phyloP scores from a whole-genome alignment of 106 monocot species.

The Phalaenopsis equestris region DNA sequence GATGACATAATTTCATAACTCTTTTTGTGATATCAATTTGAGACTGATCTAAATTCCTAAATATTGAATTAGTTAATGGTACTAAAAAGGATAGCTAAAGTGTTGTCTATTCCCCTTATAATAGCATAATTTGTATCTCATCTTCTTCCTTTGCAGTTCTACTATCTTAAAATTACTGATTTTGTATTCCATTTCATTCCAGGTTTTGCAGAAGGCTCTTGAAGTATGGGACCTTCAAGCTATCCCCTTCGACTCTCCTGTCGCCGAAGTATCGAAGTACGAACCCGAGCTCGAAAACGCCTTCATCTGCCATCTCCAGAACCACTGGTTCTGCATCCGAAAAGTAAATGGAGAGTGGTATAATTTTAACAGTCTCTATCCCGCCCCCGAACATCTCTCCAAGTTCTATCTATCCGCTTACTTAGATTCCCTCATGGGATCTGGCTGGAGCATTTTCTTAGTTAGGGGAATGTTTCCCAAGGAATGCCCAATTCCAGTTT shows the following conservation, averaged over 20 bases:
- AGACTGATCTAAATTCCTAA: too few species aligned
- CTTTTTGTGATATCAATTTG: too few species aligned
- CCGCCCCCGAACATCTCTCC: slow-evolving; percentile 90
- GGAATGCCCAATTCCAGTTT: slow-evolving; percentile 62
- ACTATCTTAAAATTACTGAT: too few species aligned
- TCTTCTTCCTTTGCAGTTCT: too few species aligned
- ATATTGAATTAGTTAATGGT: too few species aligned
- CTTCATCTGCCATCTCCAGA: slow-evolving; percentile 80
- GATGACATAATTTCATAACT: too few species aligned
- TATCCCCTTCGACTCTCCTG: slow-evolving; percentile 66
- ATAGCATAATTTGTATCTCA: too few species aligned
- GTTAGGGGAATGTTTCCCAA: slow-evolving; percentile 90
- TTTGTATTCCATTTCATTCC: slow-evolving; percentile 1
- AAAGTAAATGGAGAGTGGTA: slow-evolving; percentile 95
- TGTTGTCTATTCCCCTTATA: too few species aligned
- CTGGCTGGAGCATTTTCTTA: slow-evolving; percentile 91
- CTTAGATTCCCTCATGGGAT: slow-evolving; percentile 68
- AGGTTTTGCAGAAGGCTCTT: slow-evolving; percentile 89
- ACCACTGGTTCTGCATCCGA: slow-evolving; percentile 97
- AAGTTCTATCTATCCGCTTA: slow-evolving; percentile 91
- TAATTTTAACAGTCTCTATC: slow-evolving; percentile 93
- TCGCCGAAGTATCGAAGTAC: slow-evolving; percentile 50
- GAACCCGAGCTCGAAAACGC: slow-evolving; percentile 82
- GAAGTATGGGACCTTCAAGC: slow-evolving; percentile 89
- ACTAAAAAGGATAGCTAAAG: too few species aligned